Evolutionary conservation across 129 eudicot species (phyloP), one percentile per base, ranked within the genome.

Genomic region (Kitagawia praeruptora): DNA sequence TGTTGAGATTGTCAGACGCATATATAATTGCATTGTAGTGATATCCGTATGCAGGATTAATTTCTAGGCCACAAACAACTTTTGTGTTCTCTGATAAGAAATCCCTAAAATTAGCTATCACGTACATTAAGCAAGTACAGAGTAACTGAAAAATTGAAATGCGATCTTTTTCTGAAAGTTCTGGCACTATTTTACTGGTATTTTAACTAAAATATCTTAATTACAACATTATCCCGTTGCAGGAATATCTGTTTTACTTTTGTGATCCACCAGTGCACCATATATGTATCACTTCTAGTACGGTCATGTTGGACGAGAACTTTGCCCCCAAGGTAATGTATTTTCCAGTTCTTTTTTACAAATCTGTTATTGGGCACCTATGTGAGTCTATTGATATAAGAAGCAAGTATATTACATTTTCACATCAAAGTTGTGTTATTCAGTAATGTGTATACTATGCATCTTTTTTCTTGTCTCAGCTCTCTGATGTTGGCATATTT

Each of bases 231-330:
- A 56, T 28, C 31, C 31, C 27, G 16, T 5, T 78, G 77, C 85
- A 93, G 98, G 98, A 93, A 83, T 93, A 93, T 78, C 74, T 93
- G 78, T 89, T 84, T 80, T 91, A 89, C 82, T 93, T 93, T 77
- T 93, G 97, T 79, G 97, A 93, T 54, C 97, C 98, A 41, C 95
- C 98, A 11, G 81, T 91, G 6, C 86, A 89, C 80, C 86, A 89
- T n/a, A 86, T 91, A 84, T 89, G 96, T 40, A 83, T 93, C 87
- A 91, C 84, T 75, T 93, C 98, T 80, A 93, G 89, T 82, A 82
- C 89, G 18, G 84, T 93, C 84, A 86, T 93, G 89, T 85, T 93
- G 75, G 98, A 93, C 54, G 97, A 93, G 83, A 93, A 89, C 82
- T 88, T 88, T n/a, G 69, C 84, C 71, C 87, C 98, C 51, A 93